Evolutionary conservation across 1,284 basidiomycete species (phyloP).

Genomic region (Ceratobasidium sp.): DNA sequence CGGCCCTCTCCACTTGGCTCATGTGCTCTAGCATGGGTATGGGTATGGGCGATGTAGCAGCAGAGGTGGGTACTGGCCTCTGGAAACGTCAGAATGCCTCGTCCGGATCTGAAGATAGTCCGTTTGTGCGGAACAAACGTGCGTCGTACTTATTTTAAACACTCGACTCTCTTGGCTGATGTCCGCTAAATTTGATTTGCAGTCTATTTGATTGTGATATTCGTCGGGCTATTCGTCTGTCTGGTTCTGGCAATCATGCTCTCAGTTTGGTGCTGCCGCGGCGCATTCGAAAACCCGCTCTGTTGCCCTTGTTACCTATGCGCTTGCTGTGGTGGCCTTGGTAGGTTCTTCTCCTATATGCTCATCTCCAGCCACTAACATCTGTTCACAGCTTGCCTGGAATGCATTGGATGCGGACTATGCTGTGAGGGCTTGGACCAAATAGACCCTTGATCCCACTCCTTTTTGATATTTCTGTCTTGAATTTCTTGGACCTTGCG

Average conservation of each 20-base stretch:
- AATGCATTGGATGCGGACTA: conserved; percentile 63
- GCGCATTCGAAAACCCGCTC: conserved; percentile 61
- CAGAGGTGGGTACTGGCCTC: conserved; percentile 21
- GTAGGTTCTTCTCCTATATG: conserved; percentile 51
- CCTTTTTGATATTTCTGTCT: not conserved
- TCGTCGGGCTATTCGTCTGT: conserved; percentile 63
- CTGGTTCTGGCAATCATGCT: conserved; percentile 61
- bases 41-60: not conserved
- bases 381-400: conserved; percentile 55
- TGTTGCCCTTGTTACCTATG: conserved; percentile 71
- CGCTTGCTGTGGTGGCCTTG: conserved; percentile 68
- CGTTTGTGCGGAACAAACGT: conserved; percentile 44
- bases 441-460: conserved; percentile 19
- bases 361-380: conserved; percentile 4
- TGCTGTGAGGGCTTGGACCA: conserved; percentile 59
- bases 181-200: not conserved
- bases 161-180: too few relatives aligned
- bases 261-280: conserved; percentile 65
- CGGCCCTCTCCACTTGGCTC: conserved; percentile 6
- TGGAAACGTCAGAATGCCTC: conserved; percentile 29
- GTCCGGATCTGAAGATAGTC: not conserved
- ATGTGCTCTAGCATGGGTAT: conserved; percentile 9
- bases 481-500: not conserved
- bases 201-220: conserved; percentile 64
- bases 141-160: too few relatives aligned